phyloP scores from a whole-genome alignment of 202 grass and related monocot species.

The Hordeum pubiflorum region DNA sequence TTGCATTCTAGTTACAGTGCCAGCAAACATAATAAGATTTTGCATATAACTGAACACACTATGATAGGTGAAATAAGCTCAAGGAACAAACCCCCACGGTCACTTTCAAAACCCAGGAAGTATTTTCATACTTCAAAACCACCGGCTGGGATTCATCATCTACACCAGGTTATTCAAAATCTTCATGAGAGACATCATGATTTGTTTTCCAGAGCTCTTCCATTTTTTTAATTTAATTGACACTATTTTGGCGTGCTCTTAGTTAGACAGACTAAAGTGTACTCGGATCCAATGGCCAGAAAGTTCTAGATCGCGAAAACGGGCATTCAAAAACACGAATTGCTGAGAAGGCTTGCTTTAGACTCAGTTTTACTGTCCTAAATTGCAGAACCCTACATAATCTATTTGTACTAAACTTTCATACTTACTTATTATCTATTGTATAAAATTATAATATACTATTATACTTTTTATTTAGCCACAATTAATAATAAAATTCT shows the following conservation, averaged over 20 bases:
- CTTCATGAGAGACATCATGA: conserved; percentile 82
- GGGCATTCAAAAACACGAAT: too few relatives aligned
- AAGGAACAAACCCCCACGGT: neutral
- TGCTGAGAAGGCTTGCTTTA: too few relatives aligned
- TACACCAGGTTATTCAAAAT: conserved; percentile 91
- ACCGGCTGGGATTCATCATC: conserved; percentile 88
- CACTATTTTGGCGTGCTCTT: conserved; percentile 84
- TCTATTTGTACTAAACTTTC: too few relatives aligned
- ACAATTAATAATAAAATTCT: too few relatives aligned
- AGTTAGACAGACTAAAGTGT: neutral
- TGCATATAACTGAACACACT: neutral
- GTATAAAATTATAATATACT: too few relatives aligned
- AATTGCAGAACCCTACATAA: too few relatives aligned
- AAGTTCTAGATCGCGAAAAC: too few relatives aligned
- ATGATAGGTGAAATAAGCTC: conserved; percentile 8
- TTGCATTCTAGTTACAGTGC: conserved; percentile 15
- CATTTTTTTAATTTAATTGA: conserved; percentile 92
- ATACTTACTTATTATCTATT: too few relatives aligned
- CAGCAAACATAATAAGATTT: neutral
- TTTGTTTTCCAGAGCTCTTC: conserved; percentile 97
- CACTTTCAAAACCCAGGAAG: conserved; percentile 67
- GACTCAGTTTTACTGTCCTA: too few relatives aligned
- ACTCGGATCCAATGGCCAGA: too few relatives aligned
- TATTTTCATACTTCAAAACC: conserved; percentile 93
- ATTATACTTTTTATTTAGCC: too few relatives aligned